A percentile compares a stretch with the other conserved stretches of the same genome.
Evolutionary conservation across 371 early-diverging fungal genomes (phyloP).

Genomic region (Syncephalastrum monosporum): DNA sequence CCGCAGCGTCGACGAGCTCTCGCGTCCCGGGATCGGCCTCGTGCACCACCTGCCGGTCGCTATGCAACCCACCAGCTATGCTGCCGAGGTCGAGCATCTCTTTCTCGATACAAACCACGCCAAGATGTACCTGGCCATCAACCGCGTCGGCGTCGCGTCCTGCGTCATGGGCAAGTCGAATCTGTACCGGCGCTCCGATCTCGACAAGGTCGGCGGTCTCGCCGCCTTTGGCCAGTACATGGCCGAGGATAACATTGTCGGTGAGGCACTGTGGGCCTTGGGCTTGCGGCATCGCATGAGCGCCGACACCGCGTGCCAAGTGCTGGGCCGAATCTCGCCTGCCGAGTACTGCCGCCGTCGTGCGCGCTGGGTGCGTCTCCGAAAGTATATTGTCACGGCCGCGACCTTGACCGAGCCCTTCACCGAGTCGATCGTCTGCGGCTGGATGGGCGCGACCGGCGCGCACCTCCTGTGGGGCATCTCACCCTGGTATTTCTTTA

Average conservation of each 20-base stretch:
- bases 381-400: constrained; percentile 85
- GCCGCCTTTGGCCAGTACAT: constrained; percentile 83
- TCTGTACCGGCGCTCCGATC: constrained; percentile 82
- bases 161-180: constrained; percentile 96
- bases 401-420: constrained; percentile 91
- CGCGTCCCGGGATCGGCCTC: constrained; percentile 79
- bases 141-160: constrained; percentile 75
- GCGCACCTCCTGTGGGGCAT: constrained; percentile 42
- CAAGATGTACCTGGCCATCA: constrained; percentile 91
- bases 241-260: constrained; percentile 95
- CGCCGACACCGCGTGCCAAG: constrained; percentile 82
- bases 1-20: constrained; percentile 73
- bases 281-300: constrained; percentile 86
- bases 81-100: constrained; percentile 80
- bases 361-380: constrained; percentile 88
- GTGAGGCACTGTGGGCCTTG: constrained; percentile 77
- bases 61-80: constrained; percentile 67
- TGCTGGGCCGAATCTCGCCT: constrained; percentile 70
- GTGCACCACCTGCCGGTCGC: constrained; percentile 93
- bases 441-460: constrained; percentile 68
- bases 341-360: constrained; percentile 80
- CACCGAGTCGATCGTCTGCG: constrained; percentile 84
- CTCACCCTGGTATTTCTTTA: constrained; percentile 52
- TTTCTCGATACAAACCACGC: constrained; percentile 92
- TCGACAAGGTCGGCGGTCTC: constrained; percentile 82